phyloP scores from a whole-genome alignment of 1,284 basidiomycete species.

The Malassezia brasiliensis region DNA sequence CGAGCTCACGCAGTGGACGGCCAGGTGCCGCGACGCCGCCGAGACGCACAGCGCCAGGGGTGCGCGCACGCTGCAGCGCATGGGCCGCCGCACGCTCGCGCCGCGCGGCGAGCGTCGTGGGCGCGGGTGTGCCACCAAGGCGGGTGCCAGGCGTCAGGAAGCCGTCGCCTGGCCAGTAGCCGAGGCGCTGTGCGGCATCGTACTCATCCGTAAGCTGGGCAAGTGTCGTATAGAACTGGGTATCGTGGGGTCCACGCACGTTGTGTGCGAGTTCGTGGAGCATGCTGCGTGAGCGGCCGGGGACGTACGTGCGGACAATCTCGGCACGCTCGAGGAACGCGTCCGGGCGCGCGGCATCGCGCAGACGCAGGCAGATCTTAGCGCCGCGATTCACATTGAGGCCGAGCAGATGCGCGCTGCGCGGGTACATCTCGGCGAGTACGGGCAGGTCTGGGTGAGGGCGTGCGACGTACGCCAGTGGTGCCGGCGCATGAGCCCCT shows the following conservation, averaged over 20 bases:
- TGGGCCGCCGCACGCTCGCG: background rate
- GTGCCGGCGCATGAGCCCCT: conserved; percentile 21
- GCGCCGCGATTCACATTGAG: conserved; percentile 26
- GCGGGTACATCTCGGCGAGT: conserved; percentile 23
- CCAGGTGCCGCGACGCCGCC: background rate
- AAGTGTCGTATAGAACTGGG: conserved; percentile 20
- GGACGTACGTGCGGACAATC: conserved; percentile 19
- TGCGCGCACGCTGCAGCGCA: background rate
- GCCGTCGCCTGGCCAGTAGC: conserved; percentile 23
- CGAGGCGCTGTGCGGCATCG: conserved; percentile 8
- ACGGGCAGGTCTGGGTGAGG: conserved; percentile 16
- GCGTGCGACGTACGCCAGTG: conserved; percentile 17
- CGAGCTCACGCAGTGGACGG: background rate
- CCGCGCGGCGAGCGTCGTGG: background rate
- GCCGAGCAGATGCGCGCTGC: conserved; percentile 19
- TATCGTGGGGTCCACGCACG: conserved; percentile 29
- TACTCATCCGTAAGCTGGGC: conserved; percentile 23
- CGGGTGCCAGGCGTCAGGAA: conserved; percentile 16
- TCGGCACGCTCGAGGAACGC: conserved; percentile 16
- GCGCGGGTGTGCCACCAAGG: conserved; percentile 11
- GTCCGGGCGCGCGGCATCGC: conserved; percentile 1
- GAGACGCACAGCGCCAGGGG: background rate
- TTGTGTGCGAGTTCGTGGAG: conserved; percentile 35
- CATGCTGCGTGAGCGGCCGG: conserved; percentile 16
- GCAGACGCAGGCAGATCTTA: conserved; percentile 27